phyloP scores from a whole-genome alignment of 2,329 filamentous ascomycete species.

The Myriosclerotinia curreyana region DNA sequence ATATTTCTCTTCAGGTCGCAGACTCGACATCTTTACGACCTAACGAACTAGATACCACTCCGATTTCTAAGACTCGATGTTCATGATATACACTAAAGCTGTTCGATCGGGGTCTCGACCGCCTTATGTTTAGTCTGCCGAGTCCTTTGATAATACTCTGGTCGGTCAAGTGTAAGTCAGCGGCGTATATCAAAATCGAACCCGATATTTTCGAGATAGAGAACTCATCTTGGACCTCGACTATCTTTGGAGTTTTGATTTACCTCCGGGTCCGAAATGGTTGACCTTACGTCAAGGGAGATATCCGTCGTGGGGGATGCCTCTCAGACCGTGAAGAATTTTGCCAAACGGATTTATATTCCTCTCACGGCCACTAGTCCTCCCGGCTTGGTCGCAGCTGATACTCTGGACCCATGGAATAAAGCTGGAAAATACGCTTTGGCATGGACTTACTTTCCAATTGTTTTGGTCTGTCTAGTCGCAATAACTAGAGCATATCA shows the following conservation, averaged over 20 bases:
- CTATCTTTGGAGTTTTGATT: neutral
- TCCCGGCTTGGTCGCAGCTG: constrained; percentile 58
- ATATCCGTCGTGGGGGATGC: constrained; percentile 29
- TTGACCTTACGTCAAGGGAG: constrained; percentile 18
- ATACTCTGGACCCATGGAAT: constrained; percentile 73
- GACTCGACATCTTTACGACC: neutral
- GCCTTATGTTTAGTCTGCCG: neutral
- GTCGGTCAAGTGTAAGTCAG: neutral
- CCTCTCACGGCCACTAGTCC: constrained; percentile 59
- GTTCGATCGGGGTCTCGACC: constrained; percentile 9
- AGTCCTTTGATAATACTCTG: constrained; percentile 8
- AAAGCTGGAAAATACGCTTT: constrained; percentile 81
- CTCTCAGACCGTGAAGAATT: constrained; percentile 33
- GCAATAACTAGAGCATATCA: constrained; percentile 75
- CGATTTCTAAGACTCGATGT: constrained; percentile 17
- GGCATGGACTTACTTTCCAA: constrained; percentile 84
- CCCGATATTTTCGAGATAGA: neutral
- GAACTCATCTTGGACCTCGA: neutral
- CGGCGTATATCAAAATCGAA: neutral
- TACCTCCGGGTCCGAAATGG: constrained; percentile 6
- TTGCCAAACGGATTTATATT: constrained; percentile 53
- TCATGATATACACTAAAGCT: constrained; percentile 1
- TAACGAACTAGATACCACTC: neutral
- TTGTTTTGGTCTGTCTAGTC: constrained; percentile 67
- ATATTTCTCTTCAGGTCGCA: constrained; percentile 39